Base-by-base conservation (phyloP, 805 yeast genomes). In the Metschnikowia cubensis region DNA sequence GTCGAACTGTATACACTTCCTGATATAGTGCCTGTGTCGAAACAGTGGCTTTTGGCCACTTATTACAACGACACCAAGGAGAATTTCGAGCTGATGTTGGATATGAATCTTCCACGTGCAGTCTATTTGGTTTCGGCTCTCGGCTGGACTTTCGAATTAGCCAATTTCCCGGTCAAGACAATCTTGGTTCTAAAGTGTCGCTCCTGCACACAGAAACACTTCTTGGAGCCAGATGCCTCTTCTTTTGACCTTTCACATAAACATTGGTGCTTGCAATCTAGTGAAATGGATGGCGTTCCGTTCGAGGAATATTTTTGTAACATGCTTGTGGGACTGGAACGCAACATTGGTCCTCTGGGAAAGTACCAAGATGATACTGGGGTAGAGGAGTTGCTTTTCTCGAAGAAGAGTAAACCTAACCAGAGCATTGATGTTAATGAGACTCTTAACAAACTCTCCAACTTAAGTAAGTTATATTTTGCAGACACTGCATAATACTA, bases 81-180 rank as follows among this genome's bases (percentile, higher is more conserved):
- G 47, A 73, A 73, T 45, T 57, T 62, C 21, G 50, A 61, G 21
- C 42, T 54, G 8, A 32, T 59, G 21, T 56, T 70, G 6, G 60
- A 60, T 8, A 37, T 38, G 13, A 42, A 49, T n/a, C 57, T 61
- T 2, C 74, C 75, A 8, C 32, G 36, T 0, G 69, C 73, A 73
- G 50, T 66, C 21, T 72, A 69, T 50, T 48, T 58, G n/a, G 45
- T 71, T n/a, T 71, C 75, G 4, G 54, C 64, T 22, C 52, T 63
- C 46, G 76, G 76, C 6, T 73, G 77, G 77, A 58, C 58, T 14
- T 56, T 73, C 38, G 52, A 66, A 32, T 62, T 67, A 6, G 75
- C 69, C 53, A 53, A 62, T 3, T 66, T 65, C 52, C 53, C 63
- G 5, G 41, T 58, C 22, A 59, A 63, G 14, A 42, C 63, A 17